Evolutionary conservation across 2,329 filamentous ascomycete species (phyloP).

Genomic region (Sclerotiophoma versabilis): DNA sequence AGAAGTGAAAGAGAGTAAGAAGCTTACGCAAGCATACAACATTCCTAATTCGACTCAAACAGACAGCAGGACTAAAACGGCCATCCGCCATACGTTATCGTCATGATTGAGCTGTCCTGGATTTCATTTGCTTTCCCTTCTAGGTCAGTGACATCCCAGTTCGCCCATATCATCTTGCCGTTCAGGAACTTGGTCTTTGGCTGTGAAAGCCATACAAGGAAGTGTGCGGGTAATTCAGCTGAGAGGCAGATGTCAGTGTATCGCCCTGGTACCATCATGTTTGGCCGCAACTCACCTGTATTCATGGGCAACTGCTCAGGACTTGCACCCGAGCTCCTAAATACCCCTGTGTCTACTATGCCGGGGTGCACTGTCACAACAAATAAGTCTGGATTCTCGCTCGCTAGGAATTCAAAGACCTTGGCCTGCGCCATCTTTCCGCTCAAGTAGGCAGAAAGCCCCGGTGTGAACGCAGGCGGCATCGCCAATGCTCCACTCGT

Average conservation of each 20-base stretch:
- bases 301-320: conserved; percentile 24
- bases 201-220: conserved; percentile 6
- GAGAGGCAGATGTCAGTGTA: background rate
- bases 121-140: conserved; percentile 24
- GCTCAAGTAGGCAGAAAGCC: background rate
- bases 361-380: conserved; percentile 46
- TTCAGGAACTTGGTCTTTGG: conserved; percentile 25
- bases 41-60: too few relatives aligned
- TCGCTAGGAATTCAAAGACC: conserved; percentile 40
- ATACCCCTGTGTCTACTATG: conserved; percentile 44
- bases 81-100: conserved; percentile 26
- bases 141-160: conserved; percentile 40
- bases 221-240: conserved; percentile 13
- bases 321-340: conserved; percentile 15
- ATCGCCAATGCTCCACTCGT: conserved; percentile 22
- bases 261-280: background rate
- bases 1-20: too few relatives aligned
- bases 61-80: too few relatives aligned
- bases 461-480: background rate
- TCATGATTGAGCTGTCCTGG: conserved; percentile 18
- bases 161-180: conserved; percentile 27
- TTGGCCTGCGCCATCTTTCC: conserved; percentile 19
- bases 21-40: too few relatives aligned
- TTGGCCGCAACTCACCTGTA: conserved; percentile 17
- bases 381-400: conserved; percentile 46